Percentiles rank a stretch among this genome's conserved stretches.
phyloP scores from a whole-genome alignment of 2,329 filamentous ascomycete genomes.

The Fusarium multiceps region DNA sequence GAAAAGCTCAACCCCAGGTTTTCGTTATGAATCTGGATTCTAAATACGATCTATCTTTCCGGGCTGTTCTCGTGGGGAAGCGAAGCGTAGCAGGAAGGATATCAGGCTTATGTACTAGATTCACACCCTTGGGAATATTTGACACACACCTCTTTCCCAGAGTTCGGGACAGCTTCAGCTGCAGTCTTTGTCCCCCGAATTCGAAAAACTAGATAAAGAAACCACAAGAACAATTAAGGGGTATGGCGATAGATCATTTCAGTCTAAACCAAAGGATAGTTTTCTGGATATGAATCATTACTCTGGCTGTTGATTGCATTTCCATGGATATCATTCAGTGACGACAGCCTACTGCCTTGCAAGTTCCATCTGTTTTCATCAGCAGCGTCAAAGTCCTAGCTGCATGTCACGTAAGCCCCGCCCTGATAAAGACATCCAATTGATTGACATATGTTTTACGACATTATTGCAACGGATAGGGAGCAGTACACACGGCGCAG shows the following conservation, averaged over 20 bases:
- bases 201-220: not conserved
- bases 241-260: not conserved
- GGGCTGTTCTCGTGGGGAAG: slow-evolving; percentile 37
- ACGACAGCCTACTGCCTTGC: not conserved
- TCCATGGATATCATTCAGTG: not conserved
- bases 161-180: not conserved
- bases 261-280: not conserved
- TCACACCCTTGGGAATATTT: not conserved
- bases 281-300: not conserved
- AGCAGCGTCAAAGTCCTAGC: not conserved
- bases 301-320: not conserved
- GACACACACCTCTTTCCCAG: not conserved
- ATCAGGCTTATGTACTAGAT: not conserved
- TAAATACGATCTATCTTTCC: slow-evolving; percentile 20
- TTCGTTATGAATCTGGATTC: slow-evolving; percentile 16
- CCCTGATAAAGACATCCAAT: not conserved
- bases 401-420: not conserved
- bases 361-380: not conserved
- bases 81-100: slow-evolving; percentile 24
- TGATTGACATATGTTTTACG: not conserved
- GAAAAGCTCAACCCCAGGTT: slow-evolving; percentile 18
- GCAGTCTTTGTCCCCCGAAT: not conserved
- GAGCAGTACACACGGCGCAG: not conserved
- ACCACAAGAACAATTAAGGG: not conserved
- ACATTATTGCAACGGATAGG: not conserved